Percentiles rank a stretch among this genome's conserved stretches.
These are phyloP conservation scores for button mushroom (Agaricus bisporus) DNA, from an alignment of 768 basidiomycete species.

Conservation along the genomic window DNA sequence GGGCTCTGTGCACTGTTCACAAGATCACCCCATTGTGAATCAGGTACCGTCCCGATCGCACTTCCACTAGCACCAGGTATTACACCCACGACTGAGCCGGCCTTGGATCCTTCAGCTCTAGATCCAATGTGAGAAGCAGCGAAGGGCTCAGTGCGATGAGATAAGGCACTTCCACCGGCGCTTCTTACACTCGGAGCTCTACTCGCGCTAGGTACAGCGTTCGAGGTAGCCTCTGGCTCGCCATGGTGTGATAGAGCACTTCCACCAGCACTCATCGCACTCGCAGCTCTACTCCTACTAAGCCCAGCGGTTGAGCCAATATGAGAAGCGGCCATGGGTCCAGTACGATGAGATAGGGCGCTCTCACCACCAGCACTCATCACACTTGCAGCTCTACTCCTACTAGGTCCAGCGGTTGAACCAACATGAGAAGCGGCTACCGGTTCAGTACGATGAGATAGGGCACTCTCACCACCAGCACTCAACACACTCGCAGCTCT, in stretches of 20 bases:
- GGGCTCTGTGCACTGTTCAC: not conserved
- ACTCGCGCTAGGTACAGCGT: not conserved
- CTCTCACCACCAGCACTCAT: not conserved
- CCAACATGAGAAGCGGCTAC: too few species aligned
- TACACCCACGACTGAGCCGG: not conserved
- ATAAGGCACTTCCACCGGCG: not conserved
- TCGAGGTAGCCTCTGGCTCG: too few species aligned
- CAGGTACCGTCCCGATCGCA: not conserved
- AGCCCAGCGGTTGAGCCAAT: not conserved
- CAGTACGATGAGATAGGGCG: not conserved
- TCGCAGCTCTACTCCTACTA: not conserved
- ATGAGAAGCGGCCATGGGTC: too few species aligned
- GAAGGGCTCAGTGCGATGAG: not conserved
- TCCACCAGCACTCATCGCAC: not conserved
- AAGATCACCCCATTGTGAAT: not conserved
- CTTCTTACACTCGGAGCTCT: conserved; percentile 1
- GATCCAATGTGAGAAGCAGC: not conserved
- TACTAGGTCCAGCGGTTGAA: not conserved
- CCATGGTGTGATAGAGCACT: not conserved
- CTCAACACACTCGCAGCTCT: not conserved
- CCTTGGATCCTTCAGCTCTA: not conserved
- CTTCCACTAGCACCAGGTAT: not conserved
- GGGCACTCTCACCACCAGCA: not conserved
- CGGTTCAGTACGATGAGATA: not conserved
- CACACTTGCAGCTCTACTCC: not conserved